Evolutionary conservation across 2,329 filamentous ascomycete species (phyloP), one percentile per base, ranked within the genome.

Genomic region (Exophiala aquamarina): DNA sequence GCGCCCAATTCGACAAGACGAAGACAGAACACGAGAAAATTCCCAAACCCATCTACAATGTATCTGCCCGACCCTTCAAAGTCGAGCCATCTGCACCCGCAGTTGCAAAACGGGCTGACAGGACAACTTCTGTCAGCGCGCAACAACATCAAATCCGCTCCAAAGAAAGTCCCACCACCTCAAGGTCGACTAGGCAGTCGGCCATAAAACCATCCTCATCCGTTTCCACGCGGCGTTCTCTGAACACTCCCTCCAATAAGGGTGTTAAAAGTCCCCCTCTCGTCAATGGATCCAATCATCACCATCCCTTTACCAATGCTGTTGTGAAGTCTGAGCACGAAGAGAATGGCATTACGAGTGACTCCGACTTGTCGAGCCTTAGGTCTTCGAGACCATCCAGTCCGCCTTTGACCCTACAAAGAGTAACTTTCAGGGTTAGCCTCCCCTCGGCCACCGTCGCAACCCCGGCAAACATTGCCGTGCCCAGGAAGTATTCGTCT

Each of bases 391-490:
- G 36, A 23, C 29, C 33, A n/a, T 15, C 49, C 8, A 47, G 37
- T 21, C 34, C 53, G 17, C 51, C 55, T 26, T 29, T 54, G 15
- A 51, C 47, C 7, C 47, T 63, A 29, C 62, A 60, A 43, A 63
- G 61, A 45, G 64, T 74, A 11, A 69, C 71, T 44, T 72, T 81
- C 38, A 74, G 72, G 54, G 68, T 81, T 18, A 73, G 72, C 51
- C 75, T 74, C 58, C 76, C 76, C 14, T 68, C 72, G 20, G 66
- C 75, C 20, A 68, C 70, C 5, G 67, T 76, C 41, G 72, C 75
- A 18, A 75, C 80, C 54, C 78, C 78, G 11, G 69, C 69, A 19
- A 75, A 81, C 52, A 66, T 72, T 37, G 59, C 75, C 14, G 63
- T 68, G 8, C 62, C 66, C 31, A 69, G 68, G 29, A 73, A 73